phyloP scores from a whole-genome alignment of 2,329 filamentous ascomycete genomes.

The Fusarium miscanthi region DNA sequence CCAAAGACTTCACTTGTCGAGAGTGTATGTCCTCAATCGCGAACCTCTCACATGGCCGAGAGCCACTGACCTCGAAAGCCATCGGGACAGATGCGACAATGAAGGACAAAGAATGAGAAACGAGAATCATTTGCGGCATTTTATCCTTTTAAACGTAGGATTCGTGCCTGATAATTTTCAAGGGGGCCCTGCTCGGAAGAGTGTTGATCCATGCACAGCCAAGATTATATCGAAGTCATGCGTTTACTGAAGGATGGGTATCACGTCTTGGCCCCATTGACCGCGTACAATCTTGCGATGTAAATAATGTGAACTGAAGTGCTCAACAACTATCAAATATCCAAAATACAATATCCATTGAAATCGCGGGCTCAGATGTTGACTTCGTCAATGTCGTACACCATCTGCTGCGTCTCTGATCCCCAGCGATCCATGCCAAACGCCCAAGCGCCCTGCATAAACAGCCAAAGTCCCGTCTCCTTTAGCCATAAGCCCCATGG shows the following conservation, averaged over 20 bases:
- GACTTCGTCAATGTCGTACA: background rate
- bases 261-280: background rate
- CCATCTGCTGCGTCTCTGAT: background rate
- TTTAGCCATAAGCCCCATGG: background rate
- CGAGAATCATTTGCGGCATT: background rate
- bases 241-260: background rate
- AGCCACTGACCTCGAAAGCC: background rate
- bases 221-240: background rate
- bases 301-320: rapidly evolving
- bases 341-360: background rate
- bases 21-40: too few species aligned
- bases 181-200: conserved; percentile 3
- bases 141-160: background rate
- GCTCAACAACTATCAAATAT: rapidly evolving
- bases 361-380: background rate
- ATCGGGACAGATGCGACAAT: rapidly evolving
- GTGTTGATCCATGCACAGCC: conserved; percentile 3
- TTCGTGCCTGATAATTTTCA: background rate
- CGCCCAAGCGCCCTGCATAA: background rate
- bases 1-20: rapidly evolving
- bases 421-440: background rate
- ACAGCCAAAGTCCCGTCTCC: background rate
- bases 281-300: too few species aligned
- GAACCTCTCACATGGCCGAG: background rate
- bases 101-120: background rate